Evolutionary conservation across 805 yeast genomes (phyloP).

Genomic region (Komagataella populi): DNA sequence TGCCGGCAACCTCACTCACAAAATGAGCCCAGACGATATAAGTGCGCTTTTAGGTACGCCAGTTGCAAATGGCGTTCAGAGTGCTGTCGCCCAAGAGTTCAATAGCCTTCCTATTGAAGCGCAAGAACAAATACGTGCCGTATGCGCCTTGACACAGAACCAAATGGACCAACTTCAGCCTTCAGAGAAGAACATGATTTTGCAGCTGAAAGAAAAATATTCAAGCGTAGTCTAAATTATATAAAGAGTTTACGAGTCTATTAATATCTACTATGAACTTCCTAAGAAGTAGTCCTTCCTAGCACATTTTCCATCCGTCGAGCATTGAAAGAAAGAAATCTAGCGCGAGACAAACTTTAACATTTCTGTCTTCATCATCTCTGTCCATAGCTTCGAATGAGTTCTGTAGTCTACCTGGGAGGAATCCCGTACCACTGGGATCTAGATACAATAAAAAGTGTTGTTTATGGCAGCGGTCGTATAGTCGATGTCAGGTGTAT

Average conservation of each 20-base stretch:
- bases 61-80: not conserved
- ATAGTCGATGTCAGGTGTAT: constrained; percentile 56
- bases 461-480: constrained; percentile 62
- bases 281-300: not conserved
- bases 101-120: constrained; percentile 20
- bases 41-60: constrained; percentile 8
- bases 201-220: constrained; percentile 9
- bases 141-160: constrained; percentile 35
- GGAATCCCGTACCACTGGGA: constrained; percentile 65
- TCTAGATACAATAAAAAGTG: constrained; percentile 43
- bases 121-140: constrained; percentile 33
- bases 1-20: constrained; percentile 30
- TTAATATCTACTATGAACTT: not conserved
- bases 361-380: constrained; percentile 12
- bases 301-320: not conserved
- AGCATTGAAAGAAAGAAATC: not conserved
- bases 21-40: constrained; percentile 12
- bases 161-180: constrained; percentile 35
- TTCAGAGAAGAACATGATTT: constrained; percentile 30
- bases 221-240: not conserved
- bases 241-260: not conserved
- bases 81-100: constrained; percentile 2
- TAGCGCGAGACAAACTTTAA: not conserved
- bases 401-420: constrained; percentile 37
- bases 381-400: constrained; percentile 12